Evolutionary conservation across 208 protist species (phyloP).

Genomic region (Trichomonas gallinae): DNA sequence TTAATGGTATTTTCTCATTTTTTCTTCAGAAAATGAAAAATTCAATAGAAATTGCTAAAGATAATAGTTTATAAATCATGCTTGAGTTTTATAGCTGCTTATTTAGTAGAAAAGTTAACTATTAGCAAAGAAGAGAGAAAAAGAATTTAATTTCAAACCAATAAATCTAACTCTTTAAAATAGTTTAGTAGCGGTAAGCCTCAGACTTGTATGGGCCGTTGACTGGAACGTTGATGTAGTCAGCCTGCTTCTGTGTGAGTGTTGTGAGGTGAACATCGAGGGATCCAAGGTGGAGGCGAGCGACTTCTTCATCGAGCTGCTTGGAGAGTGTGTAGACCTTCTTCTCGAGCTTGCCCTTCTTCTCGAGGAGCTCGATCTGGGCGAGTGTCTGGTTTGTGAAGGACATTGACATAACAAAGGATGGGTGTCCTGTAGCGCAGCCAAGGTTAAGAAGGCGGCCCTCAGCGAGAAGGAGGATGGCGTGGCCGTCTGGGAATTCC

Average conservation of each 20-base stretch:
- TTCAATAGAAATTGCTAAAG: no score
- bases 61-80: no score
- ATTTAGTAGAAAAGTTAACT: no score
- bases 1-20: no score
- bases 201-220: constrained; percentile 91
- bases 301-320: constrained; percentile 95
- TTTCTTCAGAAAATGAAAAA: no score
- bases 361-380: constrained; percentile 88
- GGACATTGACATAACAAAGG: constrained; percentile 98
- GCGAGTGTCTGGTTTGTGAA: constrained; percentile 98
- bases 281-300: constrained; percentile 80
- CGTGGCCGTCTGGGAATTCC: constrained; percentile 68
- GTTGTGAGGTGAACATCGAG: constrained; percentile 88
- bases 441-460: constrained; percentile 93
- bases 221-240: constrained; percentile 86
- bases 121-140: no score
- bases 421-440: constrained; percentile 96
- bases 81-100: no score
- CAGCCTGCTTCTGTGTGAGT: constrained; percentile 75
- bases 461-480: constrained; percentile 52
- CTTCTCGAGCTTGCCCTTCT: constrained; percentile 65
- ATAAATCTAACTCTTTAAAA: no score
- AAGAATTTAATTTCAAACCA: no score
- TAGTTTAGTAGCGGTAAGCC: constrained; percentile 92
- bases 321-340: constrained; percentile 93